Conservation (phyloP, 2,329 filamentous ascomycete genomes). For the Fusarium protoensiforme region DNA sequence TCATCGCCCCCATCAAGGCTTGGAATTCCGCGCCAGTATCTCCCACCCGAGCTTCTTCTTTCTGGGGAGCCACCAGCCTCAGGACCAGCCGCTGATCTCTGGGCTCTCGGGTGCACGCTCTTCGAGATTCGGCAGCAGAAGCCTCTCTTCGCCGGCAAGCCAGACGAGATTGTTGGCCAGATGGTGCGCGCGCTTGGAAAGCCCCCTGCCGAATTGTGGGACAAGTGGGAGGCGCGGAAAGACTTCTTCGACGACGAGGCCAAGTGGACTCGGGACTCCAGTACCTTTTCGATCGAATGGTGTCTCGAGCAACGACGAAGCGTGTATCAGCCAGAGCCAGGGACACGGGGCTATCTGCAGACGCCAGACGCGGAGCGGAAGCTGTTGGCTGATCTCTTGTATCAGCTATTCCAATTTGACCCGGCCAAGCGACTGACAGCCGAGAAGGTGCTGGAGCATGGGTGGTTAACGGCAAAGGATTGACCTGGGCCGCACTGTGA, state of each 20-base stretch:
- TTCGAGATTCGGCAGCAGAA: conserved; percentile 47
- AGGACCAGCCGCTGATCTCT: conserved; percentile 42
- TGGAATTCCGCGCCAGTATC: conserved; percentile 44
- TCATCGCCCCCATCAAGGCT: conserved; percentile 29
- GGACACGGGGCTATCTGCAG: background rate
- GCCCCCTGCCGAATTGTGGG: background rate
- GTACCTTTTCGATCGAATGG: background rate
- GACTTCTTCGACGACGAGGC: background rate
- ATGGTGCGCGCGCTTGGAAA: background rate
- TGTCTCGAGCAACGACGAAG: background rate
- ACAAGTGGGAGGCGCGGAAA: background rate
- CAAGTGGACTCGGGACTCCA: background rate
- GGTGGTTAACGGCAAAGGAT: background rate
- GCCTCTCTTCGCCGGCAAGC: background rate
- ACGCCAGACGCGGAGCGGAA: background rate
- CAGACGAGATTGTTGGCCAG: background rate
- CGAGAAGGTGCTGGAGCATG: background rate
- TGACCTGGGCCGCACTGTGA: background rate
- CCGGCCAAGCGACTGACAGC: background rate
- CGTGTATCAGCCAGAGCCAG: background rate
- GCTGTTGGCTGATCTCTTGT: background rate
- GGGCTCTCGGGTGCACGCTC: conserved; percentile 49
- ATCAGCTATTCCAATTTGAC: background rate
- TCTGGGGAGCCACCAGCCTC: conserved; percentile 18
- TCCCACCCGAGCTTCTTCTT: conserved; percentile 43